These are phyloP conservation scores for Pleoardoris graminearum DNA, from an alignment of 2,329 filamentous ascomycete genomes.

Conservation along the genomic window DNA sequence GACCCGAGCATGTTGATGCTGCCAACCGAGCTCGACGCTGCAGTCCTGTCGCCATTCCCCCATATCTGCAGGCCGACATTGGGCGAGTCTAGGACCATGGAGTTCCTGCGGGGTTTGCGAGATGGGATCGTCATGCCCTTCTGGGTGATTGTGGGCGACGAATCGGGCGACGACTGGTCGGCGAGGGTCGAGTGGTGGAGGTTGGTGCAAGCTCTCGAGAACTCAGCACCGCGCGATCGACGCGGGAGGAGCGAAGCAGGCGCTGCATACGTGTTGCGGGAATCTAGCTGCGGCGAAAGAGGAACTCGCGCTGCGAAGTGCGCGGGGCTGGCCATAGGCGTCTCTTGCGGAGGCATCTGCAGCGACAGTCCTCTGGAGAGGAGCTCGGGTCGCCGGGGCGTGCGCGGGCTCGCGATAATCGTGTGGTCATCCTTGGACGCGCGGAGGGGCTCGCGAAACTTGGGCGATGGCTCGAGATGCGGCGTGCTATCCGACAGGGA, in stretches of 20 bases:
- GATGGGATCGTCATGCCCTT: slow-evolving; percentile 65
- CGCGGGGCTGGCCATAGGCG: slow-evolving; percentile 51
- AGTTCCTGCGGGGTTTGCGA: slow-evolving; percentile 50
- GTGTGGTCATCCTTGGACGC: slow-evolving; percentile 52
- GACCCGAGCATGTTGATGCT: slow-evolving; percentile 79
- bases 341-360: slow-evolving; percentile 65
- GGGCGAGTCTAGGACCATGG: slow-evolving; percentile 63
- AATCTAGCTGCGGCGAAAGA: slow-evolving; percentile 83
- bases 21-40: slow-evolving; percentile 73
- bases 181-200: slow-evolving; percentile 94
- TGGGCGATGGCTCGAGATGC: slow-evolving; percentile 51
- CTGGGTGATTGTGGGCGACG: slow-evolving; percentile 80
- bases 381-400: slow-evolving; percentile 70
- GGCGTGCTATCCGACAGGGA: slow-evolving; percentile 52
- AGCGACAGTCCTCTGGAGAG: slow-evolving; percentile 67
- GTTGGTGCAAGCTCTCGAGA: slow-evolving; percentile 89
- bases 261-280: slow-evolving; percentile 81
- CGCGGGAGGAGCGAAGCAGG: slow-evolving; percentile 86
- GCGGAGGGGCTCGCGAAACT: slow-evolving; percentile 46
- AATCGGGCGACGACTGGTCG: slow-evolving; percentile 84
- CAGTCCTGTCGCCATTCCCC: slow-evolving; percentile 56
- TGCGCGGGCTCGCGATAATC: slow-evolving; percentile 52
- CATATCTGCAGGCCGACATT: slow-evolving; percentile 64
- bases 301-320: slow-evolving; percentile 64
- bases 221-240: slow-evolving; percentile 87